A percentile compares a stretch with the other conserved stretches of the same genome.
Evolutionary conservation across 2,329 filamentous ascomycete genomes (phyloP).

Genomic region (Talaromyces piceae): DNA sequence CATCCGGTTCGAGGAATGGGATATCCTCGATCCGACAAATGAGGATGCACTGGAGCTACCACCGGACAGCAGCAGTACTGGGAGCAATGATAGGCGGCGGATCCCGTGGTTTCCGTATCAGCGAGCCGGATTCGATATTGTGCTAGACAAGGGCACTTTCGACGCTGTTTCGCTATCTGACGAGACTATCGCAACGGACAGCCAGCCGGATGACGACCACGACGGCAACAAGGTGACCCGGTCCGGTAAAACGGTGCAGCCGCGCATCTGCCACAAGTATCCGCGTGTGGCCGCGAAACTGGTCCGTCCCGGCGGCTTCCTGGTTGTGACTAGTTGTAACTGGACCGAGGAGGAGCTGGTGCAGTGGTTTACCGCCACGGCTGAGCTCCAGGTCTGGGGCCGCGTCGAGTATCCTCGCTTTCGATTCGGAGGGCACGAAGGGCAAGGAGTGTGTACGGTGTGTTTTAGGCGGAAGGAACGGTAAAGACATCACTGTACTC

Average conservation of each 20-base stretch:
- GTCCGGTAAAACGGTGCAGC: conserved; percentile 21
- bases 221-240: background rate
- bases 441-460: conserved; percentile 14
- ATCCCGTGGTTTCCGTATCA: conserved; percentile 34
- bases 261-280: conserved; percentile 68
- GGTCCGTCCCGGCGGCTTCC: conserved; percentile 61
- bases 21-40: conserved; percentile 46
- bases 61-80: background rate
- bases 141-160: conserved; percentile 97
- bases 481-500: no score
- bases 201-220: background rate
- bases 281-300: conserved; percentile 59
- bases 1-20: conserved; percentile 54
- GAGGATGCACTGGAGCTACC: conserved; percentile 3
- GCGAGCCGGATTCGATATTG: conserved; percentile 67
- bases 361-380: conserved; percentile 60
- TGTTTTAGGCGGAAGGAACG: conserved; percentile 9
- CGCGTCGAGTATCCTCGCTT: conserved; percentile 77
- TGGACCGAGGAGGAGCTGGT: conserved; percentile 88
- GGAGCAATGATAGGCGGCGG: conserved; percentile 4
- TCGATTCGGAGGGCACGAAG: conserved; percentile 14
- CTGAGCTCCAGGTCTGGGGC: conserved; percentile 54
- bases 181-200: conserved; percentile 18
- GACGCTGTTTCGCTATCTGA: conserved; percentile 75
- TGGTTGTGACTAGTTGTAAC: conserved; percentile 92